Base-by-base conservation (phyloP, 768 basidiomycete genomes). In the Rhizopogon sp. region DNA sequence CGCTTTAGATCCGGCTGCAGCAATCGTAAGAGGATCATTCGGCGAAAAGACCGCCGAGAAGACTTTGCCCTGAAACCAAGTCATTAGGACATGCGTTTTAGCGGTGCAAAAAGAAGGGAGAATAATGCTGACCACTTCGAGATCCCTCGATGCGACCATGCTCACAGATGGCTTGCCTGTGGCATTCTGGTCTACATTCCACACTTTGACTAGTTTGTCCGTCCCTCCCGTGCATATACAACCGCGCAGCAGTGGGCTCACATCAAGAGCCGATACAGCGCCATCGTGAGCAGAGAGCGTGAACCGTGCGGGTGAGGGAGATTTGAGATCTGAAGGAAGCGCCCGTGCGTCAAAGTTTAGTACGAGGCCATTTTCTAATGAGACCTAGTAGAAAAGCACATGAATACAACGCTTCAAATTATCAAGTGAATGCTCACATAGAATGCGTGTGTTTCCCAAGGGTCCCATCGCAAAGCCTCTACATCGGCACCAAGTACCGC, bases 221-320 rank as follows among this genome's bases (percentile, higher is more conserved):
- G 88, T 86, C 2, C 97, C 97, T 17, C 96, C 97, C 0, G 97
- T 98, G 16, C 81, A 92, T 61, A 99, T 76, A 70, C 91, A 95
- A 1, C 97, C 97, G 52, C 82, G 84, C 40, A 98, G 79, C 64
- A 92, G 85, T 4, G 93, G 85, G 67, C 93, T 97, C 58, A 98
- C 80, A 67, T 98, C 97, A 44, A 99, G 75, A 1, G 90, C 85
- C 3, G 92, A 91, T 9, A 84, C 87, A 0, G 93, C 85, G 14
- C 93, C 93, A 58, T 98, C 91, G 69, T 99, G 97, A 0, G 97
- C 96, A 6, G 90, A 82, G 13, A 99, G 76, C 5, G 93, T 98
- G 74, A 94, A 98, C 37, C 84, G 83, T 8, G 87, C 81, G 0
- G 83, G 85, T 2, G 85, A 86, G 1, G 85, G 80, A 6, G 71